Percentiles rank a stretch among this genome's conserved stretches.
Conservation (phyloP, 176 grass and related monocot species). For the Carex parvula region DNA sequence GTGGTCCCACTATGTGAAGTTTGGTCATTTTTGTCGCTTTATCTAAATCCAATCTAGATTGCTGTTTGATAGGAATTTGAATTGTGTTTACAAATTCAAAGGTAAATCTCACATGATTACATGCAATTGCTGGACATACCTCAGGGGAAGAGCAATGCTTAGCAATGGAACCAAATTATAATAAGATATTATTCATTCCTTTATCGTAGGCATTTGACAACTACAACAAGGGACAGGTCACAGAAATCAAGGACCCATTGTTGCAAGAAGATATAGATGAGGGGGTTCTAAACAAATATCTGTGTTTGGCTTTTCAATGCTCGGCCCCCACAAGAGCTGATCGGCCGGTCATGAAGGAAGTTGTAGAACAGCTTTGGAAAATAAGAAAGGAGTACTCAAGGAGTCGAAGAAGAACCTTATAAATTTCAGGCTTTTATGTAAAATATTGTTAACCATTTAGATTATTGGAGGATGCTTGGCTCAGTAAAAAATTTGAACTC, state of each 20-base stretch:
- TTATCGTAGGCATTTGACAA: slow-evolving; percentile 42
- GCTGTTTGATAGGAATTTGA: too few species aligned
- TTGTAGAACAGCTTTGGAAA: slow-evolving; percentile 55
- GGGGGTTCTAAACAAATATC: slow-evolving; percentile 35
- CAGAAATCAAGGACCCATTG: slow-evolving; percentile 52
- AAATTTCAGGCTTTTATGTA: slow-evolving; percentile 10
- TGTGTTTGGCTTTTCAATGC: slow-evolving; percentile 53
- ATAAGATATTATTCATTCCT: slow-evolving; percentile 5
- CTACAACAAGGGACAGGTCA: slow-evolving; percentile 34
- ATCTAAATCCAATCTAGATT: too few species aligned
- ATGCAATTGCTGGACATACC: too few species aligned
- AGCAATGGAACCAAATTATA: neutral
- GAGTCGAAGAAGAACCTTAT: slow-evolving; percentile 21
- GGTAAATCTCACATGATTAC: neutral
- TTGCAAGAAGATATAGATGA: slow-evolving; percentile 42
- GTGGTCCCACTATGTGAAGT: neutral
- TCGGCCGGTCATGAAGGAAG: slow-evolving; percentile 55
- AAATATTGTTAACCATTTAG: neutral
- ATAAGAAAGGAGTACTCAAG: slow-evolving; percentile 46
- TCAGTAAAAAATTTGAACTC: neutral
- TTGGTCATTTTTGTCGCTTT: neutral
- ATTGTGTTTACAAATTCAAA: too few species aligned
- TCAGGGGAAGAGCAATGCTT: neutral
- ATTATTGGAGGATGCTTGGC: neutral
- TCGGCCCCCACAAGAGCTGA: slow-evolving; percentile 38